phyloP scores from a whole-genome alignment of 1,284 basidiomycete genomes.

The Papiliotrema terrestris region DNA sequence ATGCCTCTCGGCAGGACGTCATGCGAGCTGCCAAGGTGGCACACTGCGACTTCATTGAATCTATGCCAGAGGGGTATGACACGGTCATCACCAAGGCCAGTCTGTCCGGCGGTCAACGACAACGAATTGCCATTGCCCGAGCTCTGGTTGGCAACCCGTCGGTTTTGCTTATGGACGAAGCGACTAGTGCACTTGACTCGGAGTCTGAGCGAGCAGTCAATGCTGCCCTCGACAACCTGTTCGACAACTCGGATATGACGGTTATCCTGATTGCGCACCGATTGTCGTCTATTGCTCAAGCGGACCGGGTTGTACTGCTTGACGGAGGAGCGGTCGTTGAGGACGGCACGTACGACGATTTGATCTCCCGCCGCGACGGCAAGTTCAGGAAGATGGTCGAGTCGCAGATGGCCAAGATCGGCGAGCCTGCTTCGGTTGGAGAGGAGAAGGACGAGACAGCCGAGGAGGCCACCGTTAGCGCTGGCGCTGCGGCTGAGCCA shows the following conservation, averaged over 20 bases:
- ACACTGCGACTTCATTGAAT: conserved; percentile 47
- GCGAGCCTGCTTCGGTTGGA: conserved; percentile 22
- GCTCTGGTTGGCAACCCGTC: conserved; percentile 52
- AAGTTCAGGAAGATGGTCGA: conserved; percentile 48
- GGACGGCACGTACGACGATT: conserved; percentile 50
- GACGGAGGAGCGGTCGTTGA: conserved; percentile 52
- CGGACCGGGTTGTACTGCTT: conserved; percentile 51
- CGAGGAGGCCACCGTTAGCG: background rate
- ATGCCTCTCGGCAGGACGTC: conserved; percentile 37
- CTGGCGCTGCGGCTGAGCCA: background rate
- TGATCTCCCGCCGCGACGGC: conserved; percentile 41
- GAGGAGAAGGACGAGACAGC: conserved; percentile 11
- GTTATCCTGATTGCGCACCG: conserved; percentile 55
- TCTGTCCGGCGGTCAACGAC: conserved; percentile 51
- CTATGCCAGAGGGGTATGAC: conserved; percentile 43
- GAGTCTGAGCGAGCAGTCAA: conserved; percentile 47
- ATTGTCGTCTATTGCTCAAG: conserved; percentile 52
- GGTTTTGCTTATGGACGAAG: conserved; percentile 50
- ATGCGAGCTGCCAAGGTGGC: conserved; percentile 39
- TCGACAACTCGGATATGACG: conserved; percentile 51
- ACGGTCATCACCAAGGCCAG: conserved; percentile 47
- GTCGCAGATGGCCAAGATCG: conserved; percentile 43
- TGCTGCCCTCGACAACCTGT: conserved; percentile 50
- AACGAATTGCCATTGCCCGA: conserved; percentile 54
- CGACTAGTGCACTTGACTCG: conserved; percentile 37